Conservation (phyloP, 2,329 filamentous ascomycete species). For the Botryotinia narcissicola region DNA sequence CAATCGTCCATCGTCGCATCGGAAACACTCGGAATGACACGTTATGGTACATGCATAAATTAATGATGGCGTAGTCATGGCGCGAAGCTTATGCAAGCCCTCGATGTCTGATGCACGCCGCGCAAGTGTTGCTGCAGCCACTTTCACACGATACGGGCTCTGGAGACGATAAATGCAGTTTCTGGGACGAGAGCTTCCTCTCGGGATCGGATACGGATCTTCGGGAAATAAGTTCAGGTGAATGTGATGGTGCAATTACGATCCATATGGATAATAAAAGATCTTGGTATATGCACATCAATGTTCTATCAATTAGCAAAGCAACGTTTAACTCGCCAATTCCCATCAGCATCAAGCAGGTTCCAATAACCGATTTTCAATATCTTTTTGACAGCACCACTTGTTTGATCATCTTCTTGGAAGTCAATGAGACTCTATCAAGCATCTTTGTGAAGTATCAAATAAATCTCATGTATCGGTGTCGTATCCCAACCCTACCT, state of each 20-base stretch:
- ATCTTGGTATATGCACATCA: not conserved
- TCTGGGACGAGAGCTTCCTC: not conserved
- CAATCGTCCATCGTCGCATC: not conserved
- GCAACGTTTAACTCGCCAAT: not conserved
- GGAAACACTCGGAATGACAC: constrained; percentile 3
- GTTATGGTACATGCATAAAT: not conserved
- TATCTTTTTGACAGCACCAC: not conserved
- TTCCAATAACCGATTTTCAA: not conserved
- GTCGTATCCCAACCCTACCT: not conserved
- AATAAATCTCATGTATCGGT: not conserved
- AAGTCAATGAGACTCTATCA: not conserved
- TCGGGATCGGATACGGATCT: not conserved
- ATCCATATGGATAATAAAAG: not conserved
- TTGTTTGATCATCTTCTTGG: not conserved
- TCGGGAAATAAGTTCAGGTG: not conserved
- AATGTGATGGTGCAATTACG: not conserved
- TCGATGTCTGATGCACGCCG: not conserved
- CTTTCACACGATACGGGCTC: not conserved
- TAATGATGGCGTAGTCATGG: not conserved
- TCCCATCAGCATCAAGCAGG: not conserved
- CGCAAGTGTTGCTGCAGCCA: not conserved
- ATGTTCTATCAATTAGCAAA: not conserved
- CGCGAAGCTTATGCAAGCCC: not conserved
- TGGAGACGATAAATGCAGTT: not conserved
- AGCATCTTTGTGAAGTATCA: not conserved